Evolutionary conservation across 352 stramenopile genomes (phyloP).

Genomic region (Pythium brassicae): DNA sequence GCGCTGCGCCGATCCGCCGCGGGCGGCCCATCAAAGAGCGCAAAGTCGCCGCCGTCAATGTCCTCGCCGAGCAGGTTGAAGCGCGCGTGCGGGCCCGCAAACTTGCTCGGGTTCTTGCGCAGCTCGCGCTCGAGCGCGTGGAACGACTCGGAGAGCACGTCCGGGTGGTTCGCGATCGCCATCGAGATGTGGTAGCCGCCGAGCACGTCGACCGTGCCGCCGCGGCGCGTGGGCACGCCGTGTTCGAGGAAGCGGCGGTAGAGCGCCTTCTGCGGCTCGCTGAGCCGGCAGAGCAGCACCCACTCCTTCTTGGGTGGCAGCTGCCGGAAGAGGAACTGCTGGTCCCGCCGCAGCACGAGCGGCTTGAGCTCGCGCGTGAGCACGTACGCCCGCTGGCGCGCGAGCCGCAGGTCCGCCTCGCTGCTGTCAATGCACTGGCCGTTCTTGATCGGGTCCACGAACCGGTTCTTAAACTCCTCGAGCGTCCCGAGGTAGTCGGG

Average conservation of each 20-base stretch:
- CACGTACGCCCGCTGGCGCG: constrained; percentile 70
- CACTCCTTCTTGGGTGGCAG: constrained; percentile 88
- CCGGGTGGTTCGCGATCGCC: constrained; percentile 86
- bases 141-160: constrained; percentile 73
- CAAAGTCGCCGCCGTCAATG: constrained; percentile 49
- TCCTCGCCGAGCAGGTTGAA: constrained; percentile 41
- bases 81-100: constrained; percentile 23
- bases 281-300: constrained; percentile 82
- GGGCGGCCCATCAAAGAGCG: constrained; percentile 25
- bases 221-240: constrained; percentile 53
- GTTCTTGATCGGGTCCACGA: constrained; percentile 88
- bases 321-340: constrained; percentile 80
- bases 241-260: constrained; percentile 67
- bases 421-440: constrained; percentile 79
- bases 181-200: constrained; percentile 85
- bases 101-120: constrained; percentile 23
- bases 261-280: constrained; percentile 61
- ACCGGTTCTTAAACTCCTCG: constrained; percentile 89
- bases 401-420: constrained; percentile 58
- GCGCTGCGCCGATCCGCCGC: constrained; percentile 4
- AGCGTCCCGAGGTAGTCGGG: constrained; percentile 75
- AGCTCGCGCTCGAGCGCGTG: constrained; percentile 53
- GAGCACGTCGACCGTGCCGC: constrained; percentile 66
- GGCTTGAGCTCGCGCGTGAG: constrained; percentile 79
- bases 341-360: constrained; percentile 81